Base-by-base conservation (phyloP, 257 asterid species). In the Primulina huaijiensis region DNA sequence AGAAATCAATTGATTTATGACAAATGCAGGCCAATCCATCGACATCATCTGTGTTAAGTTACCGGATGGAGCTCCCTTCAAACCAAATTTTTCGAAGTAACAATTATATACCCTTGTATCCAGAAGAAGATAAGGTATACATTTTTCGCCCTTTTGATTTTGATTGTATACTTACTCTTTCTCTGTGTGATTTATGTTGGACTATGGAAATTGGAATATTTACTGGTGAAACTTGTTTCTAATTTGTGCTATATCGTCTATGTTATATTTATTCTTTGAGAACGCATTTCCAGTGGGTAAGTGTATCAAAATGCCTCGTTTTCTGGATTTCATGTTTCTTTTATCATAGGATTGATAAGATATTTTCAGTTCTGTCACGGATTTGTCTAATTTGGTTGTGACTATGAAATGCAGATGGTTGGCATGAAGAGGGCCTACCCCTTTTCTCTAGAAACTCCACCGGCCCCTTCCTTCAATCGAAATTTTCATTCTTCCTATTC, bases 41-140 rank as follows among this genome's bases (percentile, higher is more conserved):
- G 62, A 71, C 78, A n/a, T 78, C 93, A n/a, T 76, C 95, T 60
- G 75, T 76, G 27, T 29, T 64, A 37, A 80, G 75, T 78, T 78
- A 73, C 68, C 95, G 77, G 77, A 83, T 80, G 84, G 98, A 92
- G 98, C 97, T 90, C 98, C 97, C 97, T 92, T 92, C 97, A 87
- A 92, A 84, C 96, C 98, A 90, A 92, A 92, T 78, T 75, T 78
- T 74, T 60, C 82, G 73, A 25, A 76, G 73, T 38, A 76, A 68
- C 82, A 84, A 68, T 68, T 84, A 83, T 60, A 56, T 78, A 27
- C 83, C 82, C 29, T 70, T 80, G 50, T 81, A 82, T 79, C 79
- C 82, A 5, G 96, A 85, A 74, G 95, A 87, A 64, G 92, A 84
- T 62, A 90, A 87, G 98, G 98, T 88, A 79, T 27, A 3, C 62